Base-by-base conservation (phyloP, 768 basidiomycete species). In the Naganishia vishniacii region DNA sequence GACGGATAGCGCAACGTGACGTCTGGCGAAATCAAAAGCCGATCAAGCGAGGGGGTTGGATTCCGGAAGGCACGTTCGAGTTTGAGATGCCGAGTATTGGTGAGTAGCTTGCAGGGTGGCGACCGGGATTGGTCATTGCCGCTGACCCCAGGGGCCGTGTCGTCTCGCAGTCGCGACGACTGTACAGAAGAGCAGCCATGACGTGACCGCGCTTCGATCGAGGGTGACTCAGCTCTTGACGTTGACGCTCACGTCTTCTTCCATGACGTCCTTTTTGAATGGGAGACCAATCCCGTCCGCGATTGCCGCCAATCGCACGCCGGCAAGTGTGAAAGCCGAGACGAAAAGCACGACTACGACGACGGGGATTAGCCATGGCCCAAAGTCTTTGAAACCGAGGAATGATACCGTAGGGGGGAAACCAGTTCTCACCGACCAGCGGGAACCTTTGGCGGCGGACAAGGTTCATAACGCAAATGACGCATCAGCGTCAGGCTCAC, bases 41-140 rank as follows among this genome's bases (percentile, higher is more conserved):
- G 2, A 51, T 72, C 9, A 62, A 68, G 15, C 59, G 74, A 32
- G 69, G 67, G 20, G 74, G 74, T 23, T 75, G 72, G 73, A 66
- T 65, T 3, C 74, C 74, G 15, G 74, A 75, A 47, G 74, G 73
- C 4, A 73, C 69, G 31, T 75, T 75, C 59, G 74, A 75, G 40
- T 72, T 72, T 58, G 74, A 75, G 48, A 32, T 63, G 61, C 48
- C 53, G 31, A 67, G 64, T 53, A 40, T 34, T 16, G 53, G 53
- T 56, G 40, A 9, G 53, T 56, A 25, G n/a, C n/a, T n/a, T n/a
- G n/a, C n/a, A n/a, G n/a, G 20, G 20, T 59, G 53, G 72, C 71
- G 31, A 16, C 40, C 23, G n/a, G 11, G 44, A 7, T 42, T 1
- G 59, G 37, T 12, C 40, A 26, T 4, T 60, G 42, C 23, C 18